Evolutionary conservation across 106 monocot species (phyloP).

Genomic region (Allium fistulosum): DNA sequence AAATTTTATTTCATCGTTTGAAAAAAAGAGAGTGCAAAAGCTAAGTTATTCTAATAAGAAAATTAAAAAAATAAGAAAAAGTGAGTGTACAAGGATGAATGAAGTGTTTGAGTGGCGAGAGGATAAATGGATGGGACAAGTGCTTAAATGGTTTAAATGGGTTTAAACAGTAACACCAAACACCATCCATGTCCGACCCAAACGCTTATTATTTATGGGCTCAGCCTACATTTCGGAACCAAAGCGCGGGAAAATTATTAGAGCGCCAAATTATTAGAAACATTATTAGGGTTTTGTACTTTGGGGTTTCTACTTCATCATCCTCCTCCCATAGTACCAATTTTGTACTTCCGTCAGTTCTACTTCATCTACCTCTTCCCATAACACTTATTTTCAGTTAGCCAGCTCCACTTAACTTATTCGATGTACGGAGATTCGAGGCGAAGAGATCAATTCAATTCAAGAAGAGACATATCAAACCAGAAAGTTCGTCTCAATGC

Average conservation of each 20-base stretch:
- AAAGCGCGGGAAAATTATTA: conserved; percentile 8
- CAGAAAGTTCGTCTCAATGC: conserved; percentile 69
- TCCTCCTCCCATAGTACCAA: not conserved
- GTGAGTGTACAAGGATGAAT: too few relatives aligned
- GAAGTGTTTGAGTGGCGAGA: too few relatives aligned
- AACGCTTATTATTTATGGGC: too few relatives aligned
- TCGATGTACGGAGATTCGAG: conserved; percentile 39
- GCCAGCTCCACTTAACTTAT: not conserved
- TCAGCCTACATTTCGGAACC: not conserved
- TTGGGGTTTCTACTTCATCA: not conserved
- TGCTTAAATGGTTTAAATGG: too few relatives aligned
- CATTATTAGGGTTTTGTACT: not conserved
- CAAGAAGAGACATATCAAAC: conserved; percentile 30
- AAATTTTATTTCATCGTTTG: too few relatives aligned
- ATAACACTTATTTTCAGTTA: not conserved
- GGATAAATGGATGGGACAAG: too few relatives aligned
- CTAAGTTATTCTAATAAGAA: too few relatives aligned
- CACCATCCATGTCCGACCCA: too few relatives aligned
- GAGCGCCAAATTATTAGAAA: not conserved
- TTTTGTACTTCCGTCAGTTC: not conserved
- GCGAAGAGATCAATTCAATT: conserved; percentile 23
- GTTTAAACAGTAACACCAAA: too few relatives aligned
- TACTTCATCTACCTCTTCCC: not conserved
- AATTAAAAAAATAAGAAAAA: too few relatives aligned
- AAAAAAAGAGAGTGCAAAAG: too few relatives aligned